These are phyloP conservation scores for Pythium rhizo-oryzae DNA, from an alignment of 352 stramenopile genomes.

Conservation along the genomic window DNA sequence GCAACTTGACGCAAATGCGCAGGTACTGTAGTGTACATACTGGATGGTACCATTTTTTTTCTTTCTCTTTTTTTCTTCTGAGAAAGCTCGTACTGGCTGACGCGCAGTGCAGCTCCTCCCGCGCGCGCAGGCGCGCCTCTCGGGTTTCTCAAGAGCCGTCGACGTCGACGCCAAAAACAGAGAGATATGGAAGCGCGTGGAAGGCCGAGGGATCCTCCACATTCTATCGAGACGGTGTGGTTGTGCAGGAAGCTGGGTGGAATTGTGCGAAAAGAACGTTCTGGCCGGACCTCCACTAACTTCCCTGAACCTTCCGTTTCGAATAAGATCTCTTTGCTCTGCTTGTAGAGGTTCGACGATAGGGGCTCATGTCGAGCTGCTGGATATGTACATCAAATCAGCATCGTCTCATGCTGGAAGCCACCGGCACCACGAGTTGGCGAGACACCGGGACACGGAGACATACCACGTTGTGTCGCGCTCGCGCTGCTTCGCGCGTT, in stretches of 20 bases:
- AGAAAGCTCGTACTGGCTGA: constrained; percentile 3
- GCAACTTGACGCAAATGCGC: constrained; percentile 7
- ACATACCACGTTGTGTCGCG: not conserved
- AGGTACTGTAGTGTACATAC: constrained; percentile 8
- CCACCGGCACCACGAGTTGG: constrained; percentile 6
- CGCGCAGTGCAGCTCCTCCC: no score
- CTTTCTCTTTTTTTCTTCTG: not conserved
- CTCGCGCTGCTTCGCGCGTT: not conserved
- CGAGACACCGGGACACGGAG: no score
- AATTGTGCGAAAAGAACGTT: no score
- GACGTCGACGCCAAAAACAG: not conserved
- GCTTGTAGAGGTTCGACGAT: not conserved
- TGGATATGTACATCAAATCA: not conserved
- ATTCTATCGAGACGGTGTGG: not conserved
- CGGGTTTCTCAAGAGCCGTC: not conserved
- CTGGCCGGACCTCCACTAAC: not conserved
- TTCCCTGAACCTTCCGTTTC: constrained; percentile 22
- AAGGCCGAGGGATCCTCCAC: not conserved
- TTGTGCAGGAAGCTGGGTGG: no score
- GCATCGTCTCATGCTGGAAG: not conserved
- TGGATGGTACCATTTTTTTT: not conserved
- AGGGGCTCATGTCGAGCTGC: not conserved
- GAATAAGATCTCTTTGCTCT: constrained; percentile 23
- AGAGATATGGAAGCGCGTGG: no score
- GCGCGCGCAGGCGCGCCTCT: no score